Percentiles rank a stretch among this genome's conserved stretches.
phyloP scores from a whole-genome alignment of 495 filamentous ascomycete species.

The Beverwykella pulmonaria region DNA sequence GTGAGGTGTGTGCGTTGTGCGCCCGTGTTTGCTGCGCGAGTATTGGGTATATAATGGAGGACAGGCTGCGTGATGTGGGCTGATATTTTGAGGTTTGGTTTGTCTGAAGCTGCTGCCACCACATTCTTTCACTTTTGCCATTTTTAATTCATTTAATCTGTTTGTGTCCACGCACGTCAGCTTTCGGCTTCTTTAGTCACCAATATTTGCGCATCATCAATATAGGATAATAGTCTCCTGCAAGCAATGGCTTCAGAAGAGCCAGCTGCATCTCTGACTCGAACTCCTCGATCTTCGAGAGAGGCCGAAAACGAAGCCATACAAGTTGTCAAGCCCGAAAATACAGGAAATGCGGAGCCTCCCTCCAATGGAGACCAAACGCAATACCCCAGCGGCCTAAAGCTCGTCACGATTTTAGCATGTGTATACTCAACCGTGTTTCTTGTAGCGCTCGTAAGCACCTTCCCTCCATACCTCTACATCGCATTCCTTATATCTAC shows the following conservation, averaged over 20 bases:
- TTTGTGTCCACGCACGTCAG: too few species aligned
- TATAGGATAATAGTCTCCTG: too few species aligned
- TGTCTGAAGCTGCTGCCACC: too few species aligned
- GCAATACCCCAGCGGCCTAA: slow-evolving; percentile 44
- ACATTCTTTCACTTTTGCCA: too few species aligned
- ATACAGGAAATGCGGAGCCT: too few species aligned
- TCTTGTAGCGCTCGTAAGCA: slow-evolving; percentile 14
- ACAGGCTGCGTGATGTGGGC: too few species aligned
- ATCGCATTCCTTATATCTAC: neutral
- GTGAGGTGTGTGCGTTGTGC: neutral
- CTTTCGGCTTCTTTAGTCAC: too few species aligned
- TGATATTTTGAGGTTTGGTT: too few species aligned
- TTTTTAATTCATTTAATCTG: too few species aligned
- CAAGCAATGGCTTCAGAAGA: neutral
- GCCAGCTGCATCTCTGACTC: neutral
- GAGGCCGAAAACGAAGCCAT: neutral
- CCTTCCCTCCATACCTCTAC: neutral
- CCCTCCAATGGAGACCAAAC: neutral
- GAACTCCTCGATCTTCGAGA: neutral
- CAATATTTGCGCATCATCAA: too few species aligned
- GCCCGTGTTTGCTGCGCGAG: too few species aligned
- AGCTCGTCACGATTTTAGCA: slow-evolving; percentile 45
- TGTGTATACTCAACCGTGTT: slow-evolving; percentile 37
- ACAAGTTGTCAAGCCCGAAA: neutral
- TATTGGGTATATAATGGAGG: too few species aligned